Base-by-base conservation (phyloP, 805 yeast genomes). In the Cyberlindnera veronae region DNA sequence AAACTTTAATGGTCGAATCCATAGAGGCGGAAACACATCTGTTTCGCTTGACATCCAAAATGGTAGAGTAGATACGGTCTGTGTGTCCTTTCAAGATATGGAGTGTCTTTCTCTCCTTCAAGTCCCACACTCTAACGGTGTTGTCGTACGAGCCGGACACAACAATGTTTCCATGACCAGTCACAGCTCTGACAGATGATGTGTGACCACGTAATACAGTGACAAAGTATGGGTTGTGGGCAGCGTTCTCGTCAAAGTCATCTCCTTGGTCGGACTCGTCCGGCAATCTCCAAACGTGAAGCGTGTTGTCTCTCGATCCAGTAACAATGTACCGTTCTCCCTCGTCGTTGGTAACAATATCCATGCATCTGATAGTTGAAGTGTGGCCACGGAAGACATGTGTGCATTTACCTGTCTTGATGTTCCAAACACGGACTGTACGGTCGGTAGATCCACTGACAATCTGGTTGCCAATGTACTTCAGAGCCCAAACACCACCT, bases 401-500 rank as follows among this genome's bases (percentile, higher is more conserved):
- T 0, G 97, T 87, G 60, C 98, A 91, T 48, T 74, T 74, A 2
- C 91, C 95, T 17, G 84, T 79, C 41, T 76, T 72, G 46, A 90
- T 79, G 58, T 90, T 87, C 99, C 99, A 93, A 5, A 93, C 79
- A 43, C 99, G 74, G 3, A 93, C 95, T 0, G 95, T 82, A 51
- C 96, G 75, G 63, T 93, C 99, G 0, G 97, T 91, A 2, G 96
- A 84, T 0, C 98, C 99, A 44, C 95, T 84, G 1, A 91, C 95
- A 32, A 93, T 69, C 8, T 89, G 87, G 53, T 81, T 79, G 17
- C 86, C 89, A 39, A 76, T 71, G 57, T 89, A 90, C 62, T 91
- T 88, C 59, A 93, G 71, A 1, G 99, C 98, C 99, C 99, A 93
- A 5, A 93, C 99, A 29, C 99, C 99, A 32, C 99, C 99, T 39